Base-by-base conservation (phyloP, 139 green algal species). In the Penium margaritaceum region DNA sequence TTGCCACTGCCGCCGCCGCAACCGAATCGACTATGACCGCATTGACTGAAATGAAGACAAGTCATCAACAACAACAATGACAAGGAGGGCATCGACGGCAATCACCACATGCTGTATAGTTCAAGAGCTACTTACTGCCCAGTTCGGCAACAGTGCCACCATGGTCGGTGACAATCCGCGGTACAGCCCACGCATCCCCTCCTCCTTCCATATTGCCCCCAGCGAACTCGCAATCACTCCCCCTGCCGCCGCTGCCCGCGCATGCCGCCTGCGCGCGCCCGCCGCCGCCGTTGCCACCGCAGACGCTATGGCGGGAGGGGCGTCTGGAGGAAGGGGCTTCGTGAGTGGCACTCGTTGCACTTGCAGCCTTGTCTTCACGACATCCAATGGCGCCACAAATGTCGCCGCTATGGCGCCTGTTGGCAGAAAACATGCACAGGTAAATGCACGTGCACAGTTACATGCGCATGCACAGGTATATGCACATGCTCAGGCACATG, bases 301-400 rank as follows among this genome's bases (percentile, higher is more conserved):
- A n/a, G n/a, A n/a, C n/a, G n/a, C n/a, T n/a, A n/a, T n/a, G n/a
- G n/a, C n/a, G n/a, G n/a, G n/a, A n/a, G n/a, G n/a, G n/a, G n/a
- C n/a, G n/a, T n/a, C n/a, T n/a, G n/a, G n/a, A 60, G 24, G 51
- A 33, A 24, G 51, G 30, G 51, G 51, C 51, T 60, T 60, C 24
- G 3, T 69, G 74, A 43, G 61, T 14, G 65, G 67, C 74, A 70
- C 14, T 32, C 66, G 78, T 75, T 94, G 85, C 9, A 98, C 90
- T 76, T 99, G 94, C 70, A 98, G 70, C 15, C 92, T 83, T 3
- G 94, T 99, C 71, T 98, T 98, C 1, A 99, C 75, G 2, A 99
- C 94, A 69, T 99, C 94, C 51, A 99, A 74, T 0, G 94, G 94
- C 69, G 92, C 97, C 4, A 99, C 92, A 78, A 98, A 91, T 3